Evolutionary conservation across 2,329 filamentous ascomycete genomes (phyloP).

Genomic region (Exophiala calicioides): DNA sequence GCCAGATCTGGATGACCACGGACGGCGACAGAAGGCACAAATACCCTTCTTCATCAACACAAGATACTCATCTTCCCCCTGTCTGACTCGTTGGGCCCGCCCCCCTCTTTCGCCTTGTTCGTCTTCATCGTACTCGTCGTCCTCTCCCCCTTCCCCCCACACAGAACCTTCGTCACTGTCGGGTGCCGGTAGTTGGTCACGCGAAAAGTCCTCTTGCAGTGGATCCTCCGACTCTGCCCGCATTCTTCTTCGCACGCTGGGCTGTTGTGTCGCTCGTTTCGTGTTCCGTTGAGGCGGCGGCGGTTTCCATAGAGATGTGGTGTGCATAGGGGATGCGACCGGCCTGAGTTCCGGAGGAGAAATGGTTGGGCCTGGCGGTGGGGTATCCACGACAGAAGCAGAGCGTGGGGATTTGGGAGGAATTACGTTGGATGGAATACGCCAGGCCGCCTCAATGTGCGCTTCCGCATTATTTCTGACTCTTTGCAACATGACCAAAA

Average conservation of each 20-base stretch:
- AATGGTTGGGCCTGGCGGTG: not conserved
- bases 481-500: slow-evolving; percentile 23
- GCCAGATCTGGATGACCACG: slow-evolving; percentile 15
- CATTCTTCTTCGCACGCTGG: slow-evolving; percentile 3
- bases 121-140: not conserved
- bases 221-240: slow-evolving; percentile 31
- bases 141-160: not conserved
- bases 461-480: slow-evolving; percentile 25
- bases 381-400: slow-evolving; percentile 8
- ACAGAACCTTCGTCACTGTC: slow-evolving; percentile 6
- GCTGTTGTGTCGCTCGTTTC: slow-evolving; percentile 7
- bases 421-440: slow-evolving; percentile 23
- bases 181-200: not conserved
- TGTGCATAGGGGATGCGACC: slow-evolving; percentile 5
- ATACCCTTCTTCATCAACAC: slow-evolving; percentile 21
- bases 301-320: slow-evolving; percentile 14
- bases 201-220: slow-evolving; percentile 27
- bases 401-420: slow-evolving; percentile 4
- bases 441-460: slow-evolving; percentile 33
- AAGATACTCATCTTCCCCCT: slow-evolving; percentile 16
- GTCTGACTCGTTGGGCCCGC: not conserved
- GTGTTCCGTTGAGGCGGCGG: slow-evolving; percentile 2
- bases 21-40: slow-evolving; percentile 26
- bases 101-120: not conserved
- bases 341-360: not conserved